These are phyloP conservation scores for Halophytophthora polymorphica DNA, from an alignment of 352 stramenopile species.

Conservation along the genomic window DNA sequence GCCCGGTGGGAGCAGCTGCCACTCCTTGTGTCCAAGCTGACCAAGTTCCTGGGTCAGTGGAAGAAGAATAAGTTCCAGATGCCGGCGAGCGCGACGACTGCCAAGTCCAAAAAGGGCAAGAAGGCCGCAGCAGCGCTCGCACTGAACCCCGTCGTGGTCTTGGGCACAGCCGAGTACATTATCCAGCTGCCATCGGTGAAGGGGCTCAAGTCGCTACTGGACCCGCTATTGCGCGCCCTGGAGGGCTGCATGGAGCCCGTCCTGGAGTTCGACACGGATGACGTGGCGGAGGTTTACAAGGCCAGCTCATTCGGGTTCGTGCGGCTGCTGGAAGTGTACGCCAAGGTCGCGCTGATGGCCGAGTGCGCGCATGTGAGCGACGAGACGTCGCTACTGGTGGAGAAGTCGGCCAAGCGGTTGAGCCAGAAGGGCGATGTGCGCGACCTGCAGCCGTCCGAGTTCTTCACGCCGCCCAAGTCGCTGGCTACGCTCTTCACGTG, in stretches of 20 bases:
- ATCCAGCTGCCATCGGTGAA: constrained; percentile 43
- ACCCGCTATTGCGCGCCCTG: constrained; percentile 39
- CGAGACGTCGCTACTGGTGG: constrained; percentile 39
- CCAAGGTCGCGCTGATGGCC: constrained; percentile 50
- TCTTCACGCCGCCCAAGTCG: constrained; percentile 51
- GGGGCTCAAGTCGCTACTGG: constrained; percentile 43
- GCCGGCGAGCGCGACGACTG: constrained; percentile 5
- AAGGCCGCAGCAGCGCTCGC: constrained; percentile 21
- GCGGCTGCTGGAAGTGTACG: constrained; percentile 69
- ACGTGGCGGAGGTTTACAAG: constrained; percentile 42
- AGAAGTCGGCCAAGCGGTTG: constrained; percentile 39
- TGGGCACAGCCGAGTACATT: constrained; percentile 66
- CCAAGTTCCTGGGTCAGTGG: constrained; percentile 58
- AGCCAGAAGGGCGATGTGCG: constrained; percentile 38
- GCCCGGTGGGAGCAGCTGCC: constrained; percentile 71
- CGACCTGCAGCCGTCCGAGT: constrained; percentile 54
- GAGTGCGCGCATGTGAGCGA: constrained; percentile 52
- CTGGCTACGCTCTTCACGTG: constrained; percentile 49
- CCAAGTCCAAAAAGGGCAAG: constrained; percentile 39
- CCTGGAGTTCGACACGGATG: constrained; percentile 36
- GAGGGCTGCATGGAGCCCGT: constrained; percentile 44
- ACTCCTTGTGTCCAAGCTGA: constrained; percentile 59
- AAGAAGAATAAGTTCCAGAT: constrained; percentile 40
- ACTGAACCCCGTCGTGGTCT: constrained; percentile 57
- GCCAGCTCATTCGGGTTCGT: constrained; percentile 59